Conservation (phyloP, 1,139 yeast genomes). For the Zygosaccharomyces sapae region DNA sequence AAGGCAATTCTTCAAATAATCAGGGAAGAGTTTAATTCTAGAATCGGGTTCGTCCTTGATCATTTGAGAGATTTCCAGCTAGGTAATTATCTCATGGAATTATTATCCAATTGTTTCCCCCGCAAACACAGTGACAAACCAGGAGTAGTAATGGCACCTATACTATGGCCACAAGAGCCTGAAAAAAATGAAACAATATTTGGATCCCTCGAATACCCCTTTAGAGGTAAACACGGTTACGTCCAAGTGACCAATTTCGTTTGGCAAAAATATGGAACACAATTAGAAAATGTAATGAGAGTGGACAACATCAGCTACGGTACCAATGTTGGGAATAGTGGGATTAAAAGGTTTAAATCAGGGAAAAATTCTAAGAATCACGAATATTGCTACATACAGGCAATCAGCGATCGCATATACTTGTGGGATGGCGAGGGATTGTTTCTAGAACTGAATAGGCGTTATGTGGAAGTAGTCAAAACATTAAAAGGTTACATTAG, state of each 20-base stretch:
- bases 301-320: constrained; percentile 12
- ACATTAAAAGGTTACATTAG: constrained; percentile 16
- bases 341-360: constrained; percentile 1
- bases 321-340: constrained; percentile 3
- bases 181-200: constrained; percentile 18
- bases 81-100: constrained; percentile 20
- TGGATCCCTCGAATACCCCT: constrained; percentile 18
- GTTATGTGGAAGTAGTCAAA: constrained; percentile 13
- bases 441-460: constrained; percentile 20
- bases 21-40: constrained; percentile 12
- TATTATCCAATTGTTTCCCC: constrained; percentile 22
- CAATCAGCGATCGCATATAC: constrained; percentile 14
- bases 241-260: constrained; percentile 18
- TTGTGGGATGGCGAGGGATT: constrained; percentile 22
- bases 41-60: constrained; percentile 21
- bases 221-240: constrained; percentile 17
- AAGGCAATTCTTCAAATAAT: constrained; percentile 15
- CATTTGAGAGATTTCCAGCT: constrained; percentile 21
- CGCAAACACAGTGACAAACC: constrained; percentile 15
- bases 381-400: constrained; percentile 18
- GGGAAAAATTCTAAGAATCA: background rate
- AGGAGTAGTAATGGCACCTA: constrained; percentile 18
- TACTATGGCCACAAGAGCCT: constrained; percentile 19
- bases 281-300: constrained; percentile 6
- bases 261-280: constrained; percentile 12